These are phyloP conservation scores for Linnemannia hyalina DNA, from an alignment of 192 early-diverging fungal species.

Conservation along the genomic window DNA sequence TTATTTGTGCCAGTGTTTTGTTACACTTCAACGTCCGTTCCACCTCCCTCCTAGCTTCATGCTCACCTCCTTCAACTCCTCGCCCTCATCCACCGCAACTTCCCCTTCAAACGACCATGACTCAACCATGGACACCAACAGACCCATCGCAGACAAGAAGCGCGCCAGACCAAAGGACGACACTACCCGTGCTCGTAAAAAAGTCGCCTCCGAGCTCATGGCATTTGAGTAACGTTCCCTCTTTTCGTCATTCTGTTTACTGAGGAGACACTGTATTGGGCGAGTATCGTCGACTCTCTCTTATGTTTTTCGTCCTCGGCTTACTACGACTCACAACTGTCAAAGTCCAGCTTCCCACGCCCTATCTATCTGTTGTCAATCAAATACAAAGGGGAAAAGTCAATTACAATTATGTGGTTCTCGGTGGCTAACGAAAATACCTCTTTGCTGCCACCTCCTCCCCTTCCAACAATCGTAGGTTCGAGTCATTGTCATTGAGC, in stretches of 20 bases:
- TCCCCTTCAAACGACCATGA: not conserved
- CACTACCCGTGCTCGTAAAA: slow-evolving; percentile 30
- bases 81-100: not conserved
- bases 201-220: slow-evolving; percentile 44
- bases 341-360: not conserved
- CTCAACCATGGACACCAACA: not conserved
- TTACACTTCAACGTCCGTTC: not conserved
- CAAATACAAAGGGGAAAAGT: not conserved
- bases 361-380: not conserved
- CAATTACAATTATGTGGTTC: not conserved
- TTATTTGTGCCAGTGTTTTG: not conserved
- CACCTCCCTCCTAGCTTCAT: not conserved
- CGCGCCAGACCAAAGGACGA: slow-evolving; percentile 27
- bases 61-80: not conserved
- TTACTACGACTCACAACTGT: not conserved
- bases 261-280: not conserved
- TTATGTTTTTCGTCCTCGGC: too few species aligned
- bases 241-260: not conserved
- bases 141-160: slow-evolving; percentile 25
- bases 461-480: slow-evolving; percentile 11
- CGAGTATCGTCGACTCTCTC: not conserved
- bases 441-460: not conserved
- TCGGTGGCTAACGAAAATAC: not conserved
- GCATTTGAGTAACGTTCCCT: slow-evolving; percentile 37
- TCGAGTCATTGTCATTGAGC: slow-evolving; percentile 47